A percentile compares a stretch with the other conserved stretches of the same genome.
These are phyloP conservation scores for Annona cherimola DNA, from an alignment of 164 flowering plant species.

Conservation along the genomic window DNA sequence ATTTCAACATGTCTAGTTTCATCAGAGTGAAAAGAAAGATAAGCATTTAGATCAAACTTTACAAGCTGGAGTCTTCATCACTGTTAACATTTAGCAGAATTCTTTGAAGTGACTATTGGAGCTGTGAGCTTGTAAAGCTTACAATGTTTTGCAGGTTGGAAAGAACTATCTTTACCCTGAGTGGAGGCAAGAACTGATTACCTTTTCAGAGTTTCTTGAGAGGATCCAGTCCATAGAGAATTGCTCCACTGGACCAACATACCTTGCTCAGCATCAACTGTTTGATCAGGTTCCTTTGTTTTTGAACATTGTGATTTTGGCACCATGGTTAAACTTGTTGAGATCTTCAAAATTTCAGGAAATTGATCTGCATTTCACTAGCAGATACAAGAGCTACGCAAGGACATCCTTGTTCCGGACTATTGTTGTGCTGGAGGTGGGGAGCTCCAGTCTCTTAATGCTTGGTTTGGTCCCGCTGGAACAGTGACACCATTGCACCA, in stretches of 20 bases:
- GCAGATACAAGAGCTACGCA: conserved; percentile 73
- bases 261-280: conserved; percentile 95
- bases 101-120: not conserved
- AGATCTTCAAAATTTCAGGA: not conserved
- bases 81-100: not conserved
- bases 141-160: conserved; percentile 66
- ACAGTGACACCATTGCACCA: conserved; percentile 98
- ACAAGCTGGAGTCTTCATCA: not conserved
- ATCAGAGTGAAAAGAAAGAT: too few species aligned
- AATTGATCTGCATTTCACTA: not conserved
- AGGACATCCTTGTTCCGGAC: conserved; percentile 83
- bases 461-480: conserved; percentile 98
- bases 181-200: conserved; percentile 96
- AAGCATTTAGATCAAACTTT: not conserved
- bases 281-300: conserved; percentile 72
- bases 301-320: conserved; percentile 2
- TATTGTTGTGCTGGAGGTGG: conserved; percentile 91
- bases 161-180: conserved; percentile 74
- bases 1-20: too few species aligned
- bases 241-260: conserved; percentile 43
- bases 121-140: not conserved
- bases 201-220: conserved; percentile 82
- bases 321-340: not conserved
- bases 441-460: conserved; percentile 79
- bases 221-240: conserved; percentile 50